Percentiles rank a stretch among this genome's conserved stretches.
phyloP scores from a whole-genome alignment of 352 stramenopile genomes.

The Albugo candida region DNA sequence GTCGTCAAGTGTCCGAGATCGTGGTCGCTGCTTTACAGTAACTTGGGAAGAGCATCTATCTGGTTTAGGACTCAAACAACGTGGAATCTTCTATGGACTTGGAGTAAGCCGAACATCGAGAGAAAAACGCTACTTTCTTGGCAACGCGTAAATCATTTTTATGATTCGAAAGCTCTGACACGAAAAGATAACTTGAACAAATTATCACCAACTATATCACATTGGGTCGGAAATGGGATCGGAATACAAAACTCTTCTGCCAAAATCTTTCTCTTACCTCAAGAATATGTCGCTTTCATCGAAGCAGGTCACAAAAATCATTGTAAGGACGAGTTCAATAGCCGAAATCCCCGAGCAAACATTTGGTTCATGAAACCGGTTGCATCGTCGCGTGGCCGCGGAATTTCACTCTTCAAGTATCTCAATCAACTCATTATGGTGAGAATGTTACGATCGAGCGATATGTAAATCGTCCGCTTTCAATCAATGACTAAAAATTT shows the following conservation, averaged over 20 bases:
- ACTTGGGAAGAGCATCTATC: slow-evolving; percentile 52
- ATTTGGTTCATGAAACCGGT: slow-evolving; percentile 92
- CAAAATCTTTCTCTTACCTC: slow-evolving; percentile 83
- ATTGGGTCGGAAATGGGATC: no score
- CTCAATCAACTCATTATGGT: slow-evolving; percentile 77
- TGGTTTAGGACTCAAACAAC: slow-evolving; percentile 64
- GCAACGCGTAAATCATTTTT: slow-evolving; percentile 92
- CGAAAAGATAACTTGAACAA: slow-evolving; percentile 74
- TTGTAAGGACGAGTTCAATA: no score
- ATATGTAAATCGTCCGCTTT: no score
- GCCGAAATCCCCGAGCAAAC: slow-evolving; percentile 46
- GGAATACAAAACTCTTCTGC: no score
- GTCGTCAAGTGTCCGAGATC: slow-evolving; percentile 69
- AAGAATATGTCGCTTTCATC: slow-evolving; percentile 84
- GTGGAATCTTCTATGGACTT: slow-evolving; percentile 86
- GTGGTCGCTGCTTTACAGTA: slow-evolving; percentile 42
- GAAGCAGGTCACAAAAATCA: no score
- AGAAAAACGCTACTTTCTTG: slow-evolving; percentile 62
- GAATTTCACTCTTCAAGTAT: slow-evolving; percentile 84
- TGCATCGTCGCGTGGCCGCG: slow-evolving; percentile 75
- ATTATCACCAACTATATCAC: no score
- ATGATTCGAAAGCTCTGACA: no score
- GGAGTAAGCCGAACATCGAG: slow-evolving; percentile 70
- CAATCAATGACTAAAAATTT: no score
- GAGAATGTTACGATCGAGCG: slow-evolving; percentile 78